Base-by-base conservation (phyloP, 2,329 filamentous ascomycete genomes). In the Sporothrix globosa region DNA sequence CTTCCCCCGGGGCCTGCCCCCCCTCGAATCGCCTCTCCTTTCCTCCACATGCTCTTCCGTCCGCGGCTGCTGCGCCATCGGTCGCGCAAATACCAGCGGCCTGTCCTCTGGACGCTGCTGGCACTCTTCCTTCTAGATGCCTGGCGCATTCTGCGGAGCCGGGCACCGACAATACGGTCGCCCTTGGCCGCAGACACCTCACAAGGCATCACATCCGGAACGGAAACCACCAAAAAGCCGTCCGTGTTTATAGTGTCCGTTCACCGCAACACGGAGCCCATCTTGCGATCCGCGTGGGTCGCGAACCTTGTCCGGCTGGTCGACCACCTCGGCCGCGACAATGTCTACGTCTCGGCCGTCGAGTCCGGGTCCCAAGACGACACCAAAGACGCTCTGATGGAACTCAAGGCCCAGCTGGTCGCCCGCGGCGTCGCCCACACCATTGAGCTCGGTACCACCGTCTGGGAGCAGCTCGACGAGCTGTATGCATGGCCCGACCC, bases 321-420 rank as follows among this genome's bases (percentile, higher is more conserved):
- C 46, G 80, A 84, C 72, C 80, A 84, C 56, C 80, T 91, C 6
- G 89, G 90, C 0, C 77, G 84, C 1, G 83, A 85, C 19, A 90
- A 91, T 76, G 85, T 91, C 3, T 90, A 86, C 76, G 83, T 92
- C 70, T 87, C 86, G 46, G 85, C 91, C 24, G 85, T 89, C 74
- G 90, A 92, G 78, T 90, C 87, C 67, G 90, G 90, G 2, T 90
- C 88, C 71, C 88, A 86, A 78, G 90, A 92, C 77, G 80, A 87
- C 69, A 89, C 88, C 4, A 91, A 91, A 76, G 86, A 82, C 13
- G 87, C 86, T 2, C 79, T 92, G 73, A 79, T 81, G 54, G 83
- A 87, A 19, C 80, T 92, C 11, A 86, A 90, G 73, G 75, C 74
- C 2, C 77, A 82, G 44, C 81, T 92, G 17, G 85, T 84, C 11